Base-by-base conservation (phyloP, 2,329 filamentous ascomycete species). In the Fusarium sp. region DNA sequence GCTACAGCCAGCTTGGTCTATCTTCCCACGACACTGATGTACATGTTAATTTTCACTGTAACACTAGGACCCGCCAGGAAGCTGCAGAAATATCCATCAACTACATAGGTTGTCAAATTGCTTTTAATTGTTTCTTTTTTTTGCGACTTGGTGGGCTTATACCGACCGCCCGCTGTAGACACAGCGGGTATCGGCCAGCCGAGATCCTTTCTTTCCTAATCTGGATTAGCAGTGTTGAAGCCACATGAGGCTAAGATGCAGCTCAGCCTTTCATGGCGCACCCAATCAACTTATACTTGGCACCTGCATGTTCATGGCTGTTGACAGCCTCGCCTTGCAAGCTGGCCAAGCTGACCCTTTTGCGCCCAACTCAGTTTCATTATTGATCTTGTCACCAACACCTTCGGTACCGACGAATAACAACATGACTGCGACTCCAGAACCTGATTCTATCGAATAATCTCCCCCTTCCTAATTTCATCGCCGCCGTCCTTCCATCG, bases 321-420 rank as follows among this genome's bases (percentile, higher is more conserved):
- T 59, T 29, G 25, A 54, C 52, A 71, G 65, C 69, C 69, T 71
- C 58, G 69, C 69, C 34, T 58, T 70, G 69, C 67, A 71, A 71
- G 69, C 69, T 71, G 65, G 65, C 65, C 53, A 70, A 69, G 63
- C 53, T 66, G 58, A 59, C 58, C 58, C 50, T 67, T 57, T 58
- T 57, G 49, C 48, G 29, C 42, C 42, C 41, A 65, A 47, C 42
- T 39, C 56, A 70, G 60, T 65, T 56, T 67, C 46, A 28, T 31
- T 46, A 43, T 38, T 47, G 56, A 15, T 41, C 22, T 40, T 22
- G 15, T 50, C 53, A 34, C 24, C 56, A 38, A 24, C 54, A 45
- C 43, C 44, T 45, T 56, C 40, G 22, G 44, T 24, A 49, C 34
- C 26, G 31, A 15, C 39, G 31, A 32, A 61, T 29, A 41, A 58